phyloP scores from a whole-genome alignment of 176 grass and related monocot genomes.

The Coix lacrymajobi region DNA sequence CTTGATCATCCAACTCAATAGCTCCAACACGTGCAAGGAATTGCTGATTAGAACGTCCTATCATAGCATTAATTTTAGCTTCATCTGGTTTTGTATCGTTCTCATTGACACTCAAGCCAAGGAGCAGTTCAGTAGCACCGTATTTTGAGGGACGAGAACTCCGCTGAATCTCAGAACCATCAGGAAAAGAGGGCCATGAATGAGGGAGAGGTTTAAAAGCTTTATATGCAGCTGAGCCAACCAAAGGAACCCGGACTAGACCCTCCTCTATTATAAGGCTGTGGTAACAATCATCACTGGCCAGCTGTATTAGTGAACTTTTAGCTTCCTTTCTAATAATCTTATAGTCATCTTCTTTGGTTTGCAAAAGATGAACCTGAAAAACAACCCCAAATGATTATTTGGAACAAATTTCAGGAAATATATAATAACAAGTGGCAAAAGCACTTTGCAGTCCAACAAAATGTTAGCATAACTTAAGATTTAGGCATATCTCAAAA shows the following conservation, averaged over 20 bases:
- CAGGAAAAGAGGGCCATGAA: slow-evolving; percentile 75
- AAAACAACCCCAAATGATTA: slow-evolving; percentile 16
- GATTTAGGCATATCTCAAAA: not conserved
- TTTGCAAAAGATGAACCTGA: slow-evolving; percentile 53
- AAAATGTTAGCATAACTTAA: not conserved
- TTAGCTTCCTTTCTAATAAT: slow-evolving; percentile 60
- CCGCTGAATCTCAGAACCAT: slow-evolving; percentile 58
- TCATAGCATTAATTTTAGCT: slow-evolving; percentile 61
- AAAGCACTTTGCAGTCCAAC: not conserved
- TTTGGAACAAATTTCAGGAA: slow-evolving; percentile 21
- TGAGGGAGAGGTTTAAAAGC: slow-evolving; percentile 52
- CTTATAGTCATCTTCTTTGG: slow-evolving; percentile 52
- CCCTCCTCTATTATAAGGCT: slow-evolving; percentile 62
- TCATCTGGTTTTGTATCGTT: slow-evolving; percentile 42
- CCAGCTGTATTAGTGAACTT: slow-evolving; percentile 50
- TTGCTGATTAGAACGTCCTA: slow-evolving; percentile 70
- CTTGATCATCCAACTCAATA: slow-evolving; percentile 63
- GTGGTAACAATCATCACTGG: slow-evolving; percentile 43
- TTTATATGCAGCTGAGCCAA: slow-evolving; percentile 63
- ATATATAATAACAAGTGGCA: not conserved
- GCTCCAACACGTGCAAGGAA: slow-evolving; percentile 68
- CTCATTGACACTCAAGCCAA: slow-evolving; percentile 53
- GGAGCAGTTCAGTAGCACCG: slow-evolving; percentile 70
- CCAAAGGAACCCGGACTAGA: slow-evolving; percentile 55
- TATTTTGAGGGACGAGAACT: slow-evolving; percentile 59